Evolutionary conservation across 495 filamentous ascomycete genomes (phyloP).

Genomic region (Chaetomium cochliodes): DNA sequence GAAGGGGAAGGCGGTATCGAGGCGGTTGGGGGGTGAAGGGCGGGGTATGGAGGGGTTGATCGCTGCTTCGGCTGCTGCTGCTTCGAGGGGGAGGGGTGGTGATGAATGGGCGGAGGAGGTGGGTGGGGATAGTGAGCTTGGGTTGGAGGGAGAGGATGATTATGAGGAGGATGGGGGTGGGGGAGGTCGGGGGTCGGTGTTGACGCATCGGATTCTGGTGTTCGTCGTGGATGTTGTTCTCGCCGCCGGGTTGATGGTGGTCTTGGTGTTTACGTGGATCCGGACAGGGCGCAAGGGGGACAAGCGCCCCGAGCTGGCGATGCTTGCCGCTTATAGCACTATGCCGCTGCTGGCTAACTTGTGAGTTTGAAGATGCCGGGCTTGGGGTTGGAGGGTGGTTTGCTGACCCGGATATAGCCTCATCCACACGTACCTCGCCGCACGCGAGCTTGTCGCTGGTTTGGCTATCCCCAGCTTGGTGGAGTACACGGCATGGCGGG

Average conservation of each 20-base stretch:
- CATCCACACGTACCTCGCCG: constrained; percentile 42
- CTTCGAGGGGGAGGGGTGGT: constrained; percentile 17
- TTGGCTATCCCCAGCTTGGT: constrained; percentile 39
- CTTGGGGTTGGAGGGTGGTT: neutral
- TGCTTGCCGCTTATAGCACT: constrained; percentile 45
- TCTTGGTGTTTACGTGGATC: constrained; percentile 44
- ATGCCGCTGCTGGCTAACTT: constrained; percentile 44
- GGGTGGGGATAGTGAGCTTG: constrained; percentile 14
- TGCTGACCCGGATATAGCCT: constrained; percentile 26
- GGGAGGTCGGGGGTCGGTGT: constrained; percentile 13
- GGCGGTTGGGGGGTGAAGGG: neutral
- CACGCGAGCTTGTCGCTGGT: constrained; percentile 40
- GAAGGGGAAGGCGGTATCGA: constrained; percentile 2
- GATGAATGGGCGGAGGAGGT: neutral
- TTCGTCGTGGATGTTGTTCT: constrained; percentile 41
- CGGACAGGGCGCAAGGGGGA: constrained; percentile 17
- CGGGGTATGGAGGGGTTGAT: neutral
- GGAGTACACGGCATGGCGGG: constrained; percentile 41
- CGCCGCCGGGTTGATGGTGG: constrained; percentile 38
- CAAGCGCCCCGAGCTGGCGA: constrained; percentile 33
- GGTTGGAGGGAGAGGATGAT: constrained; percentile 15
- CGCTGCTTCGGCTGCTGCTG: neutral
- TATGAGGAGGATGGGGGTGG: constrained; percentile 21
- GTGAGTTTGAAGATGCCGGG: constrained; percentile 27
- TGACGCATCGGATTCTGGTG: constrained; percentile 39